A percentile compares a stretch with the other conserved stretches of the same genome.
Conservation (phyloP, 1,139 yeast genomes). For the Kodamaea arcana region DNA sequence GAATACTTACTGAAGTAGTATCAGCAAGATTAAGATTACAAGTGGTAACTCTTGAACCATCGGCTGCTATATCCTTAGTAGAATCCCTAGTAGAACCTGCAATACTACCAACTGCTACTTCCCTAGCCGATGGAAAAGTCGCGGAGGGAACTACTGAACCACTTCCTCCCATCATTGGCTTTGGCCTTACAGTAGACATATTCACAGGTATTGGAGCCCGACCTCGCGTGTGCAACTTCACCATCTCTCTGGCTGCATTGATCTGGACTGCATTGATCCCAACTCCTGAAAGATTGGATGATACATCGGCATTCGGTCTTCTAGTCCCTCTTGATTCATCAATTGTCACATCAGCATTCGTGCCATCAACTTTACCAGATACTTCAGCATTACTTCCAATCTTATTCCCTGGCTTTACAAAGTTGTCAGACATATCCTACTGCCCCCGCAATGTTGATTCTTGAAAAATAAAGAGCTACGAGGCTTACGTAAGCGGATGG, state of each 20-base stretch:
- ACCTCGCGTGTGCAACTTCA: constrained; percentile 36
- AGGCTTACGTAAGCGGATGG: too few species aligned
- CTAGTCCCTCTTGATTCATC: too few species aligned
- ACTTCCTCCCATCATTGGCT: constrained; percentile 1
- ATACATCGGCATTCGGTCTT: not conserved
- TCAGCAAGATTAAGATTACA: too few species aligned
- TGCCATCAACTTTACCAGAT: too few species aligned
- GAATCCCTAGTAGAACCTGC: not conserved
- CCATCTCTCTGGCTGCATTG: constrained; percentile 64
- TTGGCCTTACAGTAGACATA: not conserved
- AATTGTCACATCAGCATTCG: too few species aligned
- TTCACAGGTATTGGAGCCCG: constrained; percentile 21
- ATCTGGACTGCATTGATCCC: constrained; percentile 57
- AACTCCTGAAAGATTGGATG: not conserved
- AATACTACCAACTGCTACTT: constrained; percentile 5
- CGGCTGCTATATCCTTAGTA: not conserved
- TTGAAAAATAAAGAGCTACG: too few species aligned
- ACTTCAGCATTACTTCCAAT: too few species aligned
- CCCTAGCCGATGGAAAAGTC: not conserved
- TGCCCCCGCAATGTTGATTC: too few species aligned
- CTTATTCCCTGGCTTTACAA: not conserved
- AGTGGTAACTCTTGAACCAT: constrained; percentile 7
- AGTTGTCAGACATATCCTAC: too few species aligned
- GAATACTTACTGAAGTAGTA: constrained; percentile 5
- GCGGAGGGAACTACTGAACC: not conserved